Evolutionary conservation across 2,329 filamentous ascomycete species (phyloP), one percentile per base, ranked within the genome.

Genomic region (Chaetomium strumarium): DNA sequence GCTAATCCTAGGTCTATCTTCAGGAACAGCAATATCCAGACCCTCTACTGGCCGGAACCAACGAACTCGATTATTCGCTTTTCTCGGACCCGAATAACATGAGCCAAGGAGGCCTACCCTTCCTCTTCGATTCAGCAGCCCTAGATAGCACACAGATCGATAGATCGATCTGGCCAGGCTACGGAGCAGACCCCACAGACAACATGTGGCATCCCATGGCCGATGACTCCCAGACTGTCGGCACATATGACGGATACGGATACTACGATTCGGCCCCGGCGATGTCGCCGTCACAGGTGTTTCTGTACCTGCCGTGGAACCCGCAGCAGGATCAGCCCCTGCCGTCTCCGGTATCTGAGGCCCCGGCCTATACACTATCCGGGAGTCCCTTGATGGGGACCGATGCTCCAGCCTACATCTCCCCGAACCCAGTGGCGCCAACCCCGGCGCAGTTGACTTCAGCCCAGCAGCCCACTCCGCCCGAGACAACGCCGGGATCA

Each of bases 261-360:
- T n/a, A n/a, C 13, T 16, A 24, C 7, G 24, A 24, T 24, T 24
- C 36, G 16, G 14, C n/a, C 11, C 50, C 52, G 52, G 20, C 52
- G 37, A 31, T 40, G 2, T 40, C 50, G 9, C 46, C 48, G 11
- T 20, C 14, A 16, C n/a, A 40, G 12, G 17, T 19, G 11, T 6
- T 45, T 9, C n/a, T n/a, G 19, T 13, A 38, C 40, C 43, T 45
- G 43, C 17, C 46, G n/a, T 58, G 55, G 55, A 41, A 19, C 16
- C 46, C 43, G 13, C 34, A 38, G 13, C 34, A 4, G 13, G 42
- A 52, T 37, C 52, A 52, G n/a, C 42, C 53, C 2, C 19, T 52
- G 0, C 56, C 49, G 2, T 58, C 56, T 4, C 56, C 56, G 5
- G 19, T 52, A 6, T 57, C 55, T 10, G 55, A 57, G 42, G 41